These are phyloP conservation scores for Phylloporus rhodoxanthus DNA, from an alignment of 768 basidiomycete genomes.

Conservation along the genomic window DNA sequence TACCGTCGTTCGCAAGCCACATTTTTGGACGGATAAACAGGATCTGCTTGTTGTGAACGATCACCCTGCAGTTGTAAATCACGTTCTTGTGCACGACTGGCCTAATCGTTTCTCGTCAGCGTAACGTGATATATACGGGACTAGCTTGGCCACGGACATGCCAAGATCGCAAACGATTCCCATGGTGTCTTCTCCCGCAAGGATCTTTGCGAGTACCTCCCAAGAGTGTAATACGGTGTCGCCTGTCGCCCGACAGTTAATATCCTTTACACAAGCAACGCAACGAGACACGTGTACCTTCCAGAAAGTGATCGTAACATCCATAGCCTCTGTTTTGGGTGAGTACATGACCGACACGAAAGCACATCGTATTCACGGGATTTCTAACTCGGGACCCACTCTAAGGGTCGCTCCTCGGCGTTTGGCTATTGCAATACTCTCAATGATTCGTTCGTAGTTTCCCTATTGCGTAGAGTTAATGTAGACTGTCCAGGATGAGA, in stretches of 20 bases:
- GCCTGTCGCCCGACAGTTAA: constrained; percentile 42
- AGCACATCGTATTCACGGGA: constrained; percentile 53
- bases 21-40: constrained; percentile 96
- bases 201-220: constrained; percentile 92
- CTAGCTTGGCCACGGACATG: constrained; percentile 53
- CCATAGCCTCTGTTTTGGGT: constrained; percentile 74
- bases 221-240: constrained; percentile 96
- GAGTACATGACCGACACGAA: neutral
- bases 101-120: constrained; percentile 42
- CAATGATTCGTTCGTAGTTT: constrained; percentile 85
- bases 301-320: constrained; percentile 94
- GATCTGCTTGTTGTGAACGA: constrained; percentile 81
- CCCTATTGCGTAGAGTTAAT: constrained; percentile 46
- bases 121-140: neutral
- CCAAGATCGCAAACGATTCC: constrained; percentile 97
- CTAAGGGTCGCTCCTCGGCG: constrained; percentile 80
- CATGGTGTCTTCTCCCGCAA: constrained; percentile 67
- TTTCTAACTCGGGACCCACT: constrained; percentile 96
- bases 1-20: constrained; percentile 99
- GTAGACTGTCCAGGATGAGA: neutral
- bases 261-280: neutral
- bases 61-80: constrained; percentile 92
- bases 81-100: constrained; percentile 97
- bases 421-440: constrained; percentile 86
- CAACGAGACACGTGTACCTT: constrained; percentile 48